Conservation (phyloP, 163 green algal species). For the Chlorella variabilis region DNA sequence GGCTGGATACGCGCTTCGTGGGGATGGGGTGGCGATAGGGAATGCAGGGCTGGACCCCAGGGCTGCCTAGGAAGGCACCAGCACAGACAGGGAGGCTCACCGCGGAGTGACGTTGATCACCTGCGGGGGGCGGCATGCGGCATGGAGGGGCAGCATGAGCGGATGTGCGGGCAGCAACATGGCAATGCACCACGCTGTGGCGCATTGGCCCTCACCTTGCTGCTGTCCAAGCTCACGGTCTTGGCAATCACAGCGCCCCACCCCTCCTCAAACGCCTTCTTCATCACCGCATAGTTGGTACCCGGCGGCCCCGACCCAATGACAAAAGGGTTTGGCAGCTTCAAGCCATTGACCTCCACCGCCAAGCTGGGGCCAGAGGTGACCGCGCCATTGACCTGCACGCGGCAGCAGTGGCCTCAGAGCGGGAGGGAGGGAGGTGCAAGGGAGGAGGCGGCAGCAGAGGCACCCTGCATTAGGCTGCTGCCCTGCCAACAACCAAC, state of each 20-base stretch:
- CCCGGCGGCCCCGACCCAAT: constrained; percentile 81
- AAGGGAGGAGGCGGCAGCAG: neutral
- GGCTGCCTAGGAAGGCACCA: no score
- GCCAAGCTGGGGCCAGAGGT: constrained; percentile 63
- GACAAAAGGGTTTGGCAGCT: constrained; percentile 98
- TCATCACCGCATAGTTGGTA: constrained; percentile 95
- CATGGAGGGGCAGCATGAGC: no score
- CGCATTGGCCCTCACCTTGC: no score
- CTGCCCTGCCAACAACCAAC: no score
- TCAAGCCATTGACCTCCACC: constrained; percentile 80
- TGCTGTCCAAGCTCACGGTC: constrained; percentile 91
- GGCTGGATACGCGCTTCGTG: no score
- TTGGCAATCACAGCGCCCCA: constrained; percentile 99
- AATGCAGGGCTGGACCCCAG: neutral
- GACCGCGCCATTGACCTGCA: constrained; percentile 46
- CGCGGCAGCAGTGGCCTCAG: no score
- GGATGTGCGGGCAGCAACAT: no score
- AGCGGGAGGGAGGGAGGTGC: neutral
- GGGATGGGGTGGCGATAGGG: neutral
- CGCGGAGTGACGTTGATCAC: constrained; percentile 92
- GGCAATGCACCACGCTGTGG: no score
- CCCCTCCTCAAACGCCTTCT: constrained; percentile 96
- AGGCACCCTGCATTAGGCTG: neutral
- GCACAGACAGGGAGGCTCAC: neutral
- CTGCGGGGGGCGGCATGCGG: no score